A percentile compares a stretch with the other conserved stretches of the same genome.
Evolutionary conservation across 257 asterid species (phyloP).

Genomic region (Orobanche coerulescens): DNA sequence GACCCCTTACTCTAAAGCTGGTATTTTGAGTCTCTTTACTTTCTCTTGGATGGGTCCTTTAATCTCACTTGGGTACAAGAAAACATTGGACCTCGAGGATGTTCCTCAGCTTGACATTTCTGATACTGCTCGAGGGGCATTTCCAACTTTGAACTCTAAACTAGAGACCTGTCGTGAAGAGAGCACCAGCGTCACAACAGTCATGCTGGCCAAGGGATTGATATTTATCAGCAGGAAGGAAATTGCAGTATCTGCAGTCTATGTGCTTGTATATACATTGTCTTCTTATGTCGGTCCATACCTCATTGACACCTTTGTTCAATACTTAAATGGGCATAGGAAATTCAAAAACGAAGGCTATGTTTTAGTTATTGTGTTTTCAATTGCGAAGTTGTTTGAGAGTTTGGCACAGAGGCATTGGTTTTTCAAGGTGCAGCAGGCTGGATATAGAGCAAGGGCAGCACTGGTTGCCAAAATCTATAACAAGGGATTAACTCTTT

Average conservation of each 20-base stretch:
- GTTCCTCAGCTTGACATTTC: conserved; percentile 60
- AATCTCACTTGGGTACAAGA: conserved; percentile 56
- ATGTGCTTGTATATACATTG: conserved; percentile 36
- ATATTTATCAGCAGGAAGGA: conserved; percentile 47
- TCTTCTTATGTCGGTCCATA: conserved; percentile 71
- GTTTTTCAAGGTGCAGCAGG: conserved; percentile 68
- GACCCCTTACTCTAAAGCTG: conserved; percentile 68
- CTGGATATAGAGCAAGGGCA: conserved; percentile 70
- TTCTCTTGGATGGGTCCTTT: conserved; percentile 78
- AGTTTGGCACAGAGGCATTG: conserved; percentile 66
- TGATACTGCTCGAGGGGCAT: conserved; percentile 54
- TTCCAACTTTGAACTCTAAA: conserved; percentile 42
- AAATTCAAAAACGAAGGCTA: conserved; percentile 47
- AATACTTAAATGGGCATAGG: conserved; percentile 54
- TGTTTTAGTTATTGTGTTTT: conserved; percentile 46
- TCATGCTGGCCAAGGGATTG: conserved; percentile 66
- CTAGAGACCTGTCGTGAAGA: conserved; percentile 36
- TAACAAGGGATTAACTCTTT: conserved; percentile 62
- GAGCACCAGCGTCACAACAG: conserved; percentile 40
- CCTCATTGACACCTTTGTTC: conserved; percentile 72
- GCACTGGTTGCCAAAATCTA: conserved; percentile 72
- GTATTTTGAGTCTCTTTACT: conserved; percentile 45
- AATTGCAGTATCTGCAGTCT: conserved; percentile 40
- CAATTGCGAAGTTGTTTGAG: conserved; percentile 61
- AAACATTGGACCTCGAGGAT: conserved; percentile 72